Base-by-base conservation (phyloP, 2,329 filamentous ascomycete species). In the Aureobasidium sp. region DNA sequence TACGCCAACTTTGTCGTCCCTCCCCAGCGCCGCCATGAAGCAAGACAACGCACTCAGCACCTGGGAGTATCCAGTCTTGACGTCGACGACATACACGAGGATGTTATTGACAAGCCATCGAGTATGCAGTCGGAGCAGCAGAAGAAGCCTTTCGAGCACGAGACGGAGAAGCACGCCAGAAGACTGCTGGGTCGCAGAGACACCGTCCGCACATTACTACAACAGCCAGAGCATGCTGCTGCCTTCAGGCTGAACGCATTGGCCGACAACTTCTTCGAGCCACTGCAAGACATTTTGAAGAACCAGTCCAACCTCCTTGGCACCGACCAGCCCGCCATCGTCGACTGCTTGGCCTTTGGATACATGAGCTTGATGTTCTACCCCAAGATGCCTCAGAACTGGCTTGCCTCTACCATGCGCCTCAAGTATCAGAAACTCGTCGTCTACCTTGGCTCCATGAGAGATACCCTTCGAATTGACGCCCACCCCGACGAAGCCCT, bases 1-100 rank as follows among this genome's bases (percentile, higher is more conserved):
- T 91, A 94, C 21, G 81, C 91, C 64, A 92, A 92, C 68, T 99
- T 94, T 84, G 88, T 89, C 45, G 80, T 95, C 5, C 92, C 92
- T 2, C 86, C 89, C 0, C 79, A 84, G 61, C 79, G 91, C 59
- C 88, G 91, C 55, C 79, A 85, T 11, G 80, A 84, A 41, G 91
- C 92, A 34, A 83, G 88, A 69, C 75, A 79, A 64, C 82, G 87
- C 65, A 92, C 90, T 10, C 71, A 74, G 32, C 76, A 80, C 64
- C 71, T 81, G 44, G 76, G 78, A n/a, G 68, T 80, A 44, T 75
- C 74, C 16, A 76, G 73, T 64, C 69, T 80, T 41, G 78, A 80
- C 62, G 72, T 79, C 32, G 75, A 77, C 61, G 72, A 71, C 34
- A 71, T 75, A 37, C 69, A 75, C 50, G 70, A 73, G 41, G 70